Base-by-base conservation (phyloP, 75 land plant genomes). In the Gnetum montanum region DNA sequence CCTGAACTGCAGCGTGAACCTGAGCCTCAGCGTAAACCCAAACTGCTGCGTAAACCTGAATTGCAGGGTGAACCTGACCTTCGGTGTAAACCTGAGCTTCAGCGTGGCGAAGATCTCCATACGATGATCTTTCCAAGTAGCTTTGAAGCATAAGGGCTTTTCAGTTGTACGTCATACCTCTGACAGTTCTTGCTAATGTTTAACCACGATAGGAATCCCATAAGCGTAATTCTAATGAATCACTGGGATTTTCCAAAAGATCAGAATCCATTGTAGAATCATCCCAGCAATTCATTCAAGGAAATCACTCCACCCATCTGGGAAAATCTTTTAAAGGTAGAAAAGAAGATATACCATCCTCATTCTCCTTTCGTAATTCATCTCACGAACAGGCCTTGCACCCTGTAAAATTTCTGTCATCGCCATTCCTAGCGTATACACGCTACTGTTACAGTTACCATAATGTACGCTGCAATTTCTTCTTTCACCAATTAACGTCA, bases 161-260 rank as follows among this genome's bases (percentile, higher is more conserved):
- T 46, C 90, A 67, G 61, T 94, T 89, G 61, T 94, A 94, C 96
- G 85, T 94, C 96, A 94, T 94, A 15, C 99, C 99, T 40, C 96
- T 77, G 69, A 94, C 96, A 57, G 96, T 94, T 70, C 99, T 67
- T 5, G 91, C 96, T 28, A 94, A 68, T 30, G 99, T 94, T 61
- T 94, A 96, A n/a, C 91, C 99, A n/a, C 96, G 82, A 50, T 94
- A 94, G 8, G 99, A 94, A 49, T 90, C 99, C 99, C 99, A 94
- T 64, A 94, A 78, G 1, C 96, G 82, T 46, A 95, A 81, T 47
- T 89, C 85, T 43, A 82, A 40, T 10, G 76, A 37, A 57, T 82
- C 76, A 57, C 46, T 71, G n/a, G 71, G 65, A 65, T 59, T 72
- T 31, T 70, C 70, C 35, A 60, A 49, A 27, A 71, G 72, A 26